Evolutionary conservation across 768 basidiomycete species (phyloP).

Genomic region (Xerocomellus amylosporus): DNA sequence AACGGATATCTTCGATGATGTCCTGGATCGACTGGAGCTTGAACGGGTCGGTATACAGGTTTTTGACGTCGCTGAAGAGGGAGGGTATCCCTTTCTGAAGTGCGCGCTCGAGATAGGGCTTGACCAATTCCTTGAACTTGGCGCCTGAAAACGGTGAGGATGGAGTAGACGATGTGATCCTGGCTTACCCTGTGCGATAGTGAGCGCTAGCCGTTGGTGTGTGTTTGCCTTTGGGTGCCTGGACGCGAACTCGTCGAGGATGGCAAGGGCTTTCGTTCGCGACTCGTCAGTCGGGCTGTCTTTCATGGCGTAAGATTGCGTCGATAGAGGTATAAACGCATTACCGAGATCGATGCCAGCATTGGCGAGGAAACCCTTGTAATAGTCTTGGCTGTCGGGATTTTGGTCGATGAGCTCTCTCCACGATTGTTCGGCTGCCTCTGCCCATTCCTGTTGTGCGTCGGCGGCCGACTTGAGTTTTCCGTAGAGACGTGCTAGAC

Average conservation of each 20-base stretch:
- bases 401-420: slow-evolving; percentile 79
- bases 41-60: slow-evolving; percentile 61
- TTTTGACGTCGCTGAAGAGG: slow-evolving; percentile 88
- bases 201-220: slow-evolving; percentile 71
- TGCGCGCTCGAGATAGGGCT: slow-evolving; percentile 64
- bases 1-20: slow-evolving; percentile 55
- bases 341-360: slow-evolving; percentile 66
- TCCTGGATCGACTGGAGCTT: slow-evolving; percentile 71
- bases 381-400: slow-evolving; percentile 79
- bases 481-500: slow-evolving; percentile 71
- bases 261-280: slow-evolving; percentile 49
- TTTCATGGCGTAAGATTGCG: slow-evolving; percentile 23
- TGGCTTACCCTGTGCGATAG: slow-evolving; percentile 50
- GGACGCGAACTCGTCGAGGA: slow-evolving; percentile 57
- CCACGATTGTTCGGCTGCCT: slow-evolving; percentile 82
- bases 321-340: slow-evolving; percentile 16
- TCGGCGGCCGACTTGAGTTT: slow-evolving; percentile 39
- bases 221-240: slow-evolving; percentile 68
- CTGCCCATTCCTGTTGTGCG: slow-evolving; percentile 37
- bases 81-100: slow-evolving; percentile 89
- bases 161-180: background rate
- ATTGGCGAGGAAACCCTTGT: slow-evolving; percentile 65
- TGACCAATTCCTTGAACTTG: slow-evolving; percentile 61
- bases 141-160: slow-evolving; percentile 42
- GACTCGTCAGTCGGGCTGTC: slow-evolving; percentile 47